Conservation (phyloP, 108 stramenopile genomes). For the Cylindrotheca fusiformis region DNA sequence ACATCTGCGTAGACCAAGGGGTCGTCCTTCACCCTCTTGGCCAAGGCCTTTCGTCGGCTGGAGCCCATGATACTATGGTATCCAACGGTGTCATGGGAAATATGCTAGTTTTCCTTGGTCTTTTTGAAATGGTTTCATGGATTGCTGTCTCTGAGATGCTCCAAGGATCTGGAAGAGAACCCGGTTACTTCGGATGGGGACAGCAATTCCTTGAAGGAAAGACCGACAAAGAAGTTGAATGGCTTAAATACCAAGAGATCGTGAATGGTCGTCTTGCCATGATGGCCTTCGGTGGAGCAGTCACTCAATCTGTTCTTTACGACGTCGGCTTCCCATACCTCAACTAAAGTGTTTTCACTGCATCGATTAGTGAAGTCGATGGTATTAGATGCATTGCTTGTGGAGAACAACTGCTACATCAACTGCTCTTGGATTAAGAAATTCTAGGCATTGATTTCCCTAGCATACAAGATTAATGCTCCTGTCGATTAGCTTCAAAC, state of each 20-base stretch:
- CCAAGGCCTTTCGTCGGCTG: constrained; percentile 70
- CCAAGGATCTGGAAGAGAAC: constrained; percentile 88
- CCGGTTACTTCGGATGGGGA: constrained; percentile 94
- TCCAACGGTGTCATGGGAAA: constrained; percentile 87
- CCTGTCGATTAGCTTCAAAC: too few species aligned
- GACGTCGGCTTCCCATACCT: constrained; percentile 86
- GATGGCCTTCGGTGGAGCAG: constrained; percentile 91
- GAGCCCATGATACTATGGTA: constrained; percentile 78
- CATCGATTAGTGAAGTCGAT: too few species aligned
- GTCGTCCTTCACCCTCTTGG: constrained; percentile 73
- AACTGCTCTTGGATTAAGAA: too few species aligned
- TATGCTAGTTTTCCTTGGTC: constrained; percentile 67
- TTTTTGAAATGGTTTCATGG: constrained; percentile 70
- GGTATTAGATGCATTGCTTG: too few species aligned
- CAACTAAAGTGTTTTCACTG: too few species aligned
- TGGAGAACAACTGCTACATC: too few species aligned
- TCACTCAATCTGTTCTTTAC: constrained; percentile 93
- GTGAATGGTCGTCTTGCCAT: constrained; percentile 94
- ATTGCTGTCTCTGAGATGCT: constrained; percentile 83
- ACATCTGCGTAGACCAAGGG: constrained; percentile 82
- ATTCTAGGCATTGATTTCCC: too few species aligned
- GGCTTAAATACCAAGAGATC: constrained; percentile 87
- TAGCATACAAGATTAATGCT: too few species aligned
- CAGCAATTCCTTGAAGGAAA: constrained; percentile 74
- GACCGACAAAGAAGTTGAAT: constrained; percentile 68